Percentiles rank a stretch among this genome's conserved stretches.
phyloP scores from a whole-genome alignment of 202 grass and related monocot genomes.

The Setaria italica region DNA sequence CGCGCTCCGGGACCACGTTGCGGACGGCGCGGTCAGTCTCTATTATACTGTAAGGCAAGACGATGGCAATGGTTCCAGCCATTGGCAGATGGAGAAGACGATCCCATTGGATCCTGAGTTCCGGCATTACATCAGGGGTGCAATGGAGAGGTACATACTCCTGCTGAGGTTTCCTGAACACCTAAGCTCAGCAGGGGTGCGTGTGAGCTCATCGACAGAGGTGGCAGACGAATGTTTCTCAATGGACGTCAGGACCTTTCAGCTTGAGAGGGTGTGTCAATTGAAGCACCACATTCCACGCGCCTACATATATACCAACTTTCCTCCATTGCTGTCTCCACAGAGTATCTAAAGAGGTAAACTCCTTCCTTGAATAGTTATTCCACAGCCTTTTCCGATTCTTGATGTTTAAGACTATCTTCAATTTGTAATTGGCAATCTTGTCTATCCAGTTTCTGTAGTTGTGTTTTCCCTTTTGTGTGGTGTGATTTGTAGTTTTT shows the following conservation, averaged over 20 bases:
- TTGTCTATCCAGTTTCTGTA: neutral
- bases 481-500: neutral
- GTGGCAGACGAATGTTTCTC: constrained; percentile 46
- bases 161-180: constrained; percentile 40
- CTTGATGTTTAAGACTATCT: neutral
- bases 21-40: constrained; percentile 31
- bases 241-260: constrained; percentile 34
- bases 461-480: neutral
- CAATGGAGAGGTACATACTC: constrained; percentile 43
- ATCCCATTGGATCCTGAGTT: constrained; percentile 51
- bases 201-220: neutral
- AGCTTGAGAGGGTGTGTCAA: constrained; percentile 40
- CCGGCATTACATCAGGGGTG: constrained; percentile 38
- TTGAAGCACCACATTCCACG: constrained; percentile 41
- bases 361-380: neutral
- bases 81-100: constrained; percentile 43
- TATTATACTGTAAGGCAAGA: constrained; percentile 27
- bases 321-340: constrained; percentile 35
- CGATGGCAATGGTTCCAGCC: neutral
- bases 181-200: constrained; percentile 3
- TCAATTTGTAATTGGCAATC: neutral
- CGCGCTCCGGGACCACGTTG: constrained; percentile 13
- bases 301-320: constrained; percentile 50
- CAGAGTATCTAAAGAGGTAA: constrained; percentile 37
- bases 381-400: neutral